Conservation (phyloP, 345 rosid species). For the Odontarrhena argentea region DNA sequence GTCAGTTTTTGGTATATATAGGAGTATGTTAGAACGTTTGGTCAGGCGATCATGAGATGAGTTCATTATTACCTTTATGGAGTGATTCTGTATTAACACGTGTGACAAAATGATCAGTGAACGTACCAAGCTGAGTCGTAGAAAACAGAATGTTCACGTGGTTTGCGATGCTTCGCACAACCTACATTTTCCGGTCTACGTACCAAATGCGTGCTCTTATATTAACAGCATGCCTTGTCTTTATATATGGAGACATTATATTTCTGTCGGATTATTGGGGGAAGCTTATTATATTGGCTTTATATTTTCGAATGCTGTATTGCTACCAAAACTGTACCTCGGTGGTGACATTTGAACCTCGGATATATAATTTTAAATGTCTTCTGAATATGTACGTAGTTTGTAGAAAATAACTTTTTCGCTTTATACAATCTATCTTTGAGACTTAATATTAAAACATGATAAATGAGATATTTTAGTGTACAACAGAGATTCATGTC, state of each 20-base stretch:
- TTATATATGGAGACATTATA: slow-evolving; percentile 11
- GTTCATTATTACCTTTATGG: too few species aligned
- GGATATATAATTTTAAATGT: slow-evolving; percentile 1
- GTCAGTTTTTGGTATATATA: too few species aligned
- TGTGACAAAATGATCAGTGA: not conserved
- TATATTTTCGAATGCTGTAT: not conserved
- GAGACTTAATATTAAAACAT: not conserved
- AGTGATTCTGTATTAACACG: slow-evolving; percentile 4
- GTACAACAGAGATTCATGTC: not conserved
- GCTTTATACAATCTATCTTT: slow-evolving; percentile 4
- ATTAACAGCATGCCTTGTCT: slow-evolving; percentile 19
- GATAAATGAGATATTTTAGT: not conserved
- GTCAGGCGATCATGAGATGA: too few species aligned
- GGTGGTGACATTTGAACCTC: slow-evolving; percentile 19
- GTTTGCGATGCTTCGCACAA: not conserved
- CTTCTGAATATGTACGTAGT: not conserved
- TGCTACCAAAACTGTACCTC: too few species aligned
- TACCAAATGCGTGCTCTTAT: slow-evolving; percentile 5
- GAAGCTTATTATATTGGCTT: not conserved
- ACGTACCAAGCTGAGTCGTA: slow-evolving; percentile 15
- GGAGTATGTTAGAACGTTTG: too few species aligned
- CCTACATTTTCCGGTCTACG: not conserved
- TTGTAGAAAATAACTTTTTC: not conserved
- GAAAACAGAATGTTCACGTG: slow-evolving; percentile 18
- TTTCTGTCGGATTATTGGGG: slow-evolving; percentile 26